Evolutionary conservation across 2,329 filamentous ascomycete species (phyloP).

Genomic region (Clarireedia paspali): DNA sequence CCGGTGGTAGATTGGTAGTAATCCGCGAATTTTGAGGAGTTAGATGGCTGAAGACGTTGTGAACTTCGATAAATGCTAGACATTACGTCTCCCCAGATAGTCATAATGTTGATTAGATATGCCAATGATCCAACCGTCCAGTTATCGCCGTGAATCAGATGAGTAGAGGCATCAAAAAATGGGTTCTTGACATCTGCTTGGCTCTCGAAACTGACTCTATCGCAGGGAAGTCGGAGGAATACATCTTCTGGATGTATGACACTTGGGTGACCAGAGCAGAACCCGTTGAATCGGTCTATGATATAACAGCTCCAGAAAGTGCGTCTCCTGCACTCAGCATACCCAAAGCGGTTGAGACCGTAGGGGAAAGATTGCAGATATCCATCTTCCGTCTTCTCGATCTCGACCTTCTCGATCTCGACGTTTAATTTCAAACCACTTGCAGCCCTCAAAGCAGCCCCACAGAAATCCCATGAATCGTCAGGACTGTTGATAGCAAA

Average conservation of each 20-base stretch:
- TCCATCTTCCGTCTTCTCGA: constrained; percentile 38
- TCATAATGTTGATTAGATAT: constrained; percentile 53
- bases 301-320: constrained; percentile 68
- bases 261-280: constrained; percentile 45
- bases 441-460: constrained; percentile 52
- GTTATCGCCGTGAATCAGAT: constrained; percentile 32
- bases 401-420: constrained; percentile 52
- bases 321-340: constrained; percentile 59
- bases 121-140: constrained; percentile 37
- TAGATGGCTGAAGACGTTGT: constrained; percentile 19
- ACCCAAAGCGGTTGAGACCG: constrained; percentile 47
- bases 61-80: constrained; percentile 48
- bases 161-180: constrained; percentile 48
- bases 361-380: constrained; percentile 41
- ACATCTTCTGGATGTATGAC: constrained; percentile 57
- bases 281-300: constrained; percentile 58
- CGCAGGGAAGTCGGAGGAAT: constrained; percentile 58
- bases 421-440: constrained; percentile 55
- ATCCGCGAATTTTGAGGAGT: constrained; percentile 31
- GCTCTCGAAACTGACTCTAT: constrained; percentile 53
- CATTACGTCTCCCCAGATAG: constrained; percentile 59
- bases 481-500: constrained; percentile 51
- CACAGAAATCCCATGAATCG: constrained; percentile 57
- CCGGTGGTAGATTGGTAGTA: constrained; percentile 45
- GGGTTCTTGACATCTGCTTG: constrained; percentile 50